Conservation (phyloP, 176 grass and related monocot species). For the Miscanthus lutarioriparius region DNA sequence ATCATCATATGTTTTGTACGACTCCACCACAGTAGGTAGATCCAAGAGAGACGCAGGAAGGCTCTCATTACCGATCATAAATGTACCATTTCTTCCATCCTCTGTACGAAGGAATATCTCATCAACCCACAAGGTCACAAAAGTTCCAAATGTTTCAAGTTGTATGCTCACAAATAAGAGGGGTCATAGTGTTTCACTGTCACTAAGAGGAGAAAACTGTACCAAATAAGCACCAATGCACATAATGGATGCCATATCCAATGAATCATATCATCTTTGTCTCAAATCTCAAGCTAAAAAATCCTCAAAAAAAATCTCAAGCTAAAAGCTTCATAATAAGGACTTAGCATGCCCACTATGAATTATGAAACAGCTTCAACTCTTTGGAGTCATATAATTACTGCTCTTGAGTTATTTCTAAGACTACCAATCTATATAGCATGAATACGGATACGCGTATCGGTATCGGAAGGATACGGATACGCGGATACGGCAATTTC, state of each 20-base stretch:
- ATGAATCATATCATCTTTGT: slow-evolving; percentile 7
- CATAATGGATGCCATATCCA: not conserved
- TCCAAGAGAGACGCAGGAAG: slow-evolving; percentile 87
- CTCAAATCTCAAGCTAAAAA: not conserved
- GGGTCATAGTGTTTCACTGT: not conserved
- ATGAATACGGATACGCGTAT: no score
- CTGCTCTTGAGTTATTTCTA: not conserved
- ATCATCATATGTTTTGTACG: slow-evolving; percentile 94
- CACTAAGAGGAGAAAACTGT: not conserved
- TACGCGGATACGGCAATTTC: no score
- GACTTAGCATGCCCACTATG: not conserved
- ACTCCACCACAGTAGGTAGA: slow-evolving; percentile 77
- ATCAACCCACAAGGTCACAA: slow-evolving; percentile 32
- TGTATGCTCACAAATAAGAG: slow-evolving; percentile 10
- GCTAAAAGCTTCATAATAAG: not conserved
- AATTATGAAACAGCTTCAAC: not conserved
- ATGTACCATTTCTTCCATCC: slow-evolving; percentile 91
- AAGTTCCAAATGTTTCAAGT: not conserved
- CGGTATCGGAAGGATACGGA: no score
- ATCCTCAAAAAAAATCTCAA: not conserved
- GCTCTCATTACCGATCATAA: slow-evolving; percentile 74
- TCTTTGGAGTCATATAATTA: slow-evolving; percentile 28
- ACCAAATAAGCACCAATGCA: not conserved
- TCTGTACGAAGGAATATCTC: slow-evolving; percentile 47
- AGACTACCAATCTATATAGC: not conserved